Conservation (phyloP, 108 stramenopile genomes). For the Parmales sp. region DNA sequence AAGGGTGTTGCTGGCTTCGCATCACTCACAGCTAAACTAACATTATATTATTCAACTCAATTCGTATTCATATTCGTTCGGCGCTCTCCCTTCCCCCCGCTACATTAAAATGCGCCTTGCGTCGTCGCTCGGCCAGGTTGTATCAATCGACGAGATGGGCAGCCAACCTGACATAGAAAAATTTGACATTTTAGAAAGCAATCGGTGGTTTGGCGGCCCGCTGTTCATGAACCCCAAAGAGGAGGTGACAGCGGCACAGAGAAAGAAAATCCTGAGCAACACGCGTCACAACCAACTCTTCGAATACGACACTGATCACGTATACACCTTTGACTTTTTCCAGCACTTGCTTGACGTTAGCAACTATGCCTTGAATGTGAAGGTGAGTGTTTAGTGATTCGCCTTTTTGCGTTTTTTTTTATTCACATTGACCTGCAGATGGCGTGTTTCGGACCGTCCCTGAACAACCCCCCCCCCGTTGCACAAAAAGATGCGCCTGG, state of each 20-base stretch:
- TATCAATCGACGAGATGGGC: slow-evolving; percentile 24
- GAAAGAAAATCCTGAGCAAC: slow-evolving; percentile 30
- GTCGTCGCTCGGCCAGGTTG: not conserved
- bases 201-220: slow-evolving; percentile 29
- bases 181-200: slow-evolving; percentile 29
- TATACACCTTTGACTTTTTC: slow-evolving; percentile 47
- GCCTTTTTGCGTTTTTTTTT: too few relatives aligned
- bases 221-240: slow-evolving; percentile 28
- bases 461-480: too few relatives aligned
- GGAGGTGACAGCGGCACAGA: slow-evolving; percentile 14
- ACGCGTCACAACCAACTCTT: slow-evolving; percentile 17
- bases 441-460: too few relatives aligned
- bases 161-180: slow-evolving; percentile 33
- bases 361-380: slow-evolving; percentile 32
- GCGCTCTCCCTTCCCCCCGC: not conserved
- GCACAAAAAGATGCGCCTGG: too few relatives aligned
- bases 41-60: too few relatives aligned
- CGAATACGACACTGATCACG: slow-evolving; percentile 34
- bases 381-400: too few relatives aligned
- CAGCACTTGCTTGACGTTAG: slow-evolving; percentile 33
- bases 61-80: too few relatives aligned
- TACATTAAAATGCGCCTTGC: too few relatives aligned
- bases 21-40: too few relatives aligned
- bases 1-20: too few relatives aligned
- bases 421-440: too few relatives aligned